Evolutionary conservation across 2,329 filamentous ascomycete species (phyloP), one percentile per base, ranked within the genome.

Genomic region (Monosporascus ibericus): DNA sequence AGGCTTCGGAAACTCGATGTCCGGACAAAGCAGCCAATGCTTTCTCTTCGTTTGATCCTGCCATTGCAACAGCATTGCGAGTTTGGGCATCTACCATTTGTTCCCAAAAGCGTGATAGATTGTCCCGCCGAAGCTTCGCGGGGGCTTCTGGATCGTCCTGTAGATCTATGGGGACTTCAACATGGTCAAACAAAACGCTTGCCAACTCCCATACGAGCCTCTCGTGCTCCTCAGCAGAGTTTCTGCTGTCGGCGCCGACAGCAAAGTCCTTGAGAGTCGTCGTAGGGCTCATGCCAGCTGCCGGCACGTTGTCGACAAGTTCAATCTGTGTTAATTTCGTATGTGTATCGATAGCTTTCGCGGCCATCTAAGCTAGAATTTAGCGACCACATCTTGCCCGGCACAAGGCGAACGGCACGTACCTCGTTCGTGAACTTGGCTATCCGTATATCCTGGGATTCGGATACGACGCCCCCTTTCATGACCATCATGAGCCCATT

Each of bases 201-300:
- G 90, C 86, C 37, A 99, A 76, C 55, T 90, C 81, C 94, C 95
- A 99, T 1, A 94, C 84, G 15, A 84, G 76, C 63, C 84, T 82
- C 69, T 95, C 90, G 52, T 90, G 82, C 20, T 74, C 69, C 50
- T 70, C 75, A 22, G 75, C 75, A 17, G 74, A 71, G 57, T 65
- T 68, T 50, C 61, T 66, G 25, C 56, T 54, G 15, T 71, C 70
- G 50, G 65, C 66, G 3, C 63, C 55, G 6, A 56, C 40, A 54
- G 74, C 74, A 52, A 84, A 73, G 9, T 76, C 69, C 17, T 73
- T 73, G 53, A 85, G 77, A 2, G 73, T 71, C 52, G 77, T 72
- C 5, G 71, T 67, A 1, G 70, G 65, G 38, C 65, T 70, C 1
- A 85, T 67, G 8, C 68, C 71, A 2, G 84, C 84, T 44, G 74